Base-by-base conservation (phyloP, 2,329 filamentous ascomycete genomes). In the Chaetomium olivaceum region DNA sequence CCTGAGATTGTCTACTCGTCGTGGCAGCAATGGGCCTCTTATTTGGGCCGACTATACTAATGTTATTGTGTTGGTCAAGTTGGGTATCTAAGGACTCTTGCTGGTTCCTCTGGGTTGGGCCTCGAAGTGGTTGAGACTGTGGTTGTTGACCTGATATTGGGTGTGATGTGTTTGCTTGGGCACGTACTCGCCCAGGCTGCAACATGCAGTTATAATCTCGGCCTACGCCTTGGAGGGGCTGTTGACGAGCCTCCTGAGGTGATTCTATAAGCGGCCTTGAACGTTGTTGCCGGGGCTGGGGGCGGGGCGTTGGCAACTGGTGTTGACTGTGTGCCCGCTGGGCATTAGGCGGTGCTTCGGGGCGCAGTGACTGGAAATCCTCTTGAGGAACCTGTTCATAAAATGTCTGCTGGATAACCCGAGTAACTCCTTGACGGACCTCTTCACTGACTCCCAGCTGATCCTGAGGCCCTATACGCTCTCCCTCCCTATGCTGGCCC, bases 1-100 rank as follows among this genome's bases (percentile, higher is more conserved):
- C 6, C 33, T 39, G 31, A 6, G 54, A 9, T 6, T 33, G 46
- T 3, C 46, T 33, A 29, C 51, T 25, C 23, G 31, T 54, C 33
- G 36, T 67, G 27, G 58, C 36, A 14, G 51, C 51, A 19, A 27
- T 43, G 12, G 16, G 61, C 27, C 61, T 31, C 6, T 19, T 57
- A 23, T 61, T 11, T 3, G 7, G 46, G 3, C 46, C n/a, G n/a
- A n/a, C 9, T 5, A 19, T 48, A 19, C 21, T 48, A n/a, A 48
- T 16, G 3, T 2, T 9, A 6, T 21, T 48, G 19, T 11, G 43
- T 3, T 21, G 43, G 19, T 2, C 9, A 8, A 16, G 4, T 21
- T 48, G 43, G n/a, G 43, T 48, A 39, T 16, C 4, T 39, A 39
- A 16, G 36, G 36, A 39, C 1, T 14, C 12, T 39, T 39, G 36